Base-by-base conservation (phyloP, 1,139 yeast genomes). In the Ogataea hybrid region DNA sequence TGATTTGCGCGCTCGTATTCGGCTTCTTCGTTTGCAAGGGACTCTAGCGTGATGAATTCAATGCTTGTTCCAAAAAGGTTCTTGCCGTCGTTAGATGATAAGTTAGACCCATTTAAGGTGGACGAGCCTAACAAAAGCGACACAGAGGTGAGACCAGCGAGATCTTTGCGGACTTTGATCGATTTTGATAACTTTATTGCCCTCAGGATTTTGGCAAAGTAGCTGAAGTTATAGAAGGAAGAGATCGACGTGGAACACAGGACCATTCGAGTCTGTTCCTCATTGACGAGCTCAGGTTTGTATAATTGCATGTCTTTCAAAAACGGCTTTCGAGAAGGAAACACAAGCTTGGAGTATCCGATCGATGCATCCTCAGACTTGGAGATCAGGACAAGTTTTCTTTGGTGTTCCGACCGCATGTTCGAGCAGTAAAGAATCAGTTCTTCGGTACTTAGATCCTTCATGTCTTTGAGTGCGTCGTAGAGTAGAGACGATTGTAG, bases 401-500 rank as follows among this genome's bases (percentile, higher is more conserved):
- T 33, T 56, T 30, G 34, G 9, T 56, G 53, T 44, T 62, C 21
- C 18, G 27, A 16, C 29, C 33, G 28, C 17, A 44, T 42, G 23
- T 51, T 49, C 41, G 66, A 62, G 3, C 73, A 73, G 47, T 73
- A 75, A 7, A 86, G 58, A 41, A 75, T 78, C 35, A 87, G 66
- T 18, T 78, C 80, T 25, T 72, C 71, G 2, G 94, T 81, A 37
- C 71, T 74, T 20, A 84, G 70, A 44, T 82, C 85, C 43, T 73
- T 77, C 50, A 88, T 65, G 54, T 87, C 96, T 46, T 75, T 79
- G 25, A 88, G 58, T 0, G 85, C 73, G 47, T 81, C 82, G 42
- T 75, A 70, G 25, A 87, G 61, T 4, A 84, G 77, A 43, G 78
- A 80, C 17, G 92, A 82, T 44, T 78, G 77, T 16, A 88, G 62